Evolutionary conservation across 169 alveolate genomes (phyloP).

Genomic region (Babesia gibsoni): DNA sequence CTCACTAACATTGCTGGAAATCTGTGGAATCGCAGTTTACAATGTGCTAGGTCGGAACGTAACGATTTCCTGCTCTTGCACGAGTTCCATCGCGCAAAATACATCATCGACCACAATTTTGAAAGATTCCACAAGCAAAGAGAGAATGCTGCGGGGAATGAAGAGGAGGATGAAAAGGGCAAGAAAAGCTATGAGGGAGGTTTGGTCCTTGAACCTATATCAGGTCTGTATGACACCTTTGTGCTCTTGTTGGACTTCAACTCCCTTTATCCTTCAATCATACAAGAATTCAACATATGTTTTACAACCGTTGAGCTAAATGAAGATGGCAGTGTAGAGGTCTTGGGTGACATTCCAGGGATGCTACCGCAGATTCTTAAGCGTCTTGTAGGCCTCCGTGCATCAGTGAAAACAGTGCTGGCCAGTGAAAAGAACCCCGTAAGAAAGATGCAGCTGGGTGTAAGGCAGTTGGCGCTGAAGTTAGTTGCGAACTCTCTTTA

Average conservation of each 20-base stretch:
- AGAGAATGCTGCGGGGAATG: constrained; percentile 23
- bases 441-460: constrained; percentile 83
- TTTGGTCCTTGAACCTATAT: constrained; percentile 94
- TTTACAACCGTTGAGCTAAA: constrained; percentile 92
- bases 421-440: constrained; percentile 78
- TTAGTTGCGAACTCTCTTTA: constrained; percentile 97
- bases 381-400: constrained; percentile 79
- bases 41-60: constrained; percentile 90
- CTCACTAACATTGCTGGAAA: constrained; percentile 95
- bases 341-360: constrained; percentile 75
- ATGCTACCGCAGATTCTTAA: constrained; percentile 86
- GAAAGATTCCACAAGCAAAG: constrained; percentile 39
- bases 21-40: constrained; percentile 89
- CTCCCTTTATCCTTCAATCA: constrained; percentile 98
- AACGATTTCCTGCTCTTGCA: constrained; percentile 94
- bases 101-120: constrained; percentile 79
- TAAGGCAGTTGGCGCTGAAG: constrained; percentile 94
- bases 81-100: constrained; percentile 86
- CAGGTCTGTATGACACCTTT: constrained; percentile 94
- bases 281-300: constrained; percentile 97
- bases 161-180: constrained; percentile 37
- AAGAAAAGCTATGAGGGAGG: constrained; percentile 92
- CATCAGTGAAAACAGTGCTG: constrained; percentile 63
- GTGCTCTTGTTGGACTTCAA: constrained; percentile 97
- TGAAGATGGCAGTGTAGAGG: constrained; percentile 44